Evolutionary conservation across 169 alveolate species (phyloP).

Genomic region (Cystoisospora suis): DNA sequence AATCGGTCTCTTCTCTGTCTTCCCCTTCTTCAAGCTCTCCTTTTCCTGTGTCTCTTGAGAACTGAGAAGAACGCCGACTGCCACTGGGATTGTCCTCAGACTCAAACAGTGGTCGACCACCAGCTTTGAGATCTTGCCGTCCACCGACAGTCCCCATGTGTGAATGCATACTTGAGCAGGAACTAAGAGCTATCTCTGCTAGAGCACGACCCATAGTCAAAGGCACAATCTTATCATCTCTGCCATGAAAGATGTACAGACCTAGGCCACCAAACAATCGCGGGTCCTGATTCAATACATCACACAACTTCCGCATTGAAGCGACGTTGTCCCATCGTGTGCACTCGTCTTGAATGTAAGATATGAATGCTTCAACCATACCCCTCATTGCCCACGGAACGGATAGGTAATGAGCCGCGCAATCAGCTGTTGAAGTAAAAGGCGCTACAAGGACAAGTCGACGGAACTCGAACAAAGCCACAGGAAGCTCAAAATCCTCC

Average conservation of each 20-base stretch:
- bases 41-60: no score
- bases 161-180: background rate
- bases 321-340: conserved; percentile 42
- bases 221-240: conserved; percentile 11
- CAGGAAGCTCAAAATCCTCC: background rate
- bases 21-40: no score
- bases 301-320: conserved; percentile 24
- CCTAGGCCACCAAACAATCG: conserved; percentile 3
- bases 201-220: background rate
- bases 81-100: no score
- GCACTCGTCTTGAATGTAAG: conserved; percentile 47
- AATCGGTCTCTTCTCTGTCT: no score
- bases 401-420: conserved; percentile 41
- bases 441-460: conserved; percentile 46
- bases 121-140: no score
- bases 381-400: conserved; percentile 23
- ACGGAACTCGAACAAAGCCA: background rate
- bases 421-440: conserved; percentile 48
- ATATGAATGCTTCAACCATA: background rate
- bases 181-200: background rate
- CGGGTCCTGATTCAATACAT: background rate
- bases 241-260: conserved; percentile 9
- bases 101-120: no score
- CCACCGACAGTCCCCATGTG: no score
- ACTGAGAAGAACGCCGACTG: no score